Evolutionary conservation across 768 basidiomycete species (phyloP), one percentile per base, ranked within the genome.

Genomic region (Mrakia hoshinonis): DNA sequence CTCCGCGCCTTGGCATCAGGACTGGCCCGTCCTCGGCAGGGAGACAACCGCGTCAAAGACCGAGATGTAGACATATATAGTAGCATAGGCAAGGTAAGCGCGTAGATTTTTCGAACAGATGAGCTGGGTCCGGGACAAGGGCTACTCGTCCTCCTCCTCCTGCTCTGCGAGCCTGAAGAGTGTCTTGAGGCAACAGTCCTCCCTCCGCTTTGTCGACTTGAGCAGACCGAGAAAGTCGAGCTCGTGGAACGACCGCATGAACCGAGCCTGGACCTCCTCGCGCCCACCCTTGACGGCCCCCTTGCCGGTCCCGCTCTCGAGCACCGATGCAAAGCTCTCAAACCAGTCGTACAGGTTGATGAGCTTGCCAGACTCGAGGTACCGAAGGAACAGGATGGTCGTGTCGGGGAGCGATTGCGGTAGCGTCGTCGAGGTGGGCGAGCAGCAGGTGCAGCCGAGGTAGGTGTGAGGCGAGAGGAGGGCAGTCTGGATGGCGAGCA

Each of bases 311-410:
- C 22, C 79, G 78, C 80, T 80, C 77, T 90, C 89, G 67, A 92
- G 79, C 39, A 85, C 87, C 26, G 82, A 78, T 39, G 84, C 83
- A 78, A 92, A 93, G 29, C 87, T 84, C 74, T 89, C 87, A 76
- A 86, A 91, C 91, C 90, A 92, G 78, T 93, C 91, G 77, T 89
- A 91, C 2, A 91, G 84, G 76, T 92, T 92, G 79, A 92, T 85
- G 85, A 89, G 84, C 80, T 84, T 87, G 55, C 89, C 89, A 60
- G 88, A 88, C 75, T 91, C 87, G 52, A 87, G 82, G 79, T 91
- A 92, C 26, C 89, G 83, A 60, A 81, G 81, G 81, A 92, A 90
- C 18, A 92, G 81, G 70, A 92, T 88, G 75, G 85, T 87, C 1
- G 85, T 87, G 75, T 92, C 91, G 0, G 89, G 87, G 51, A 89